Conservation (phyloP, 352 stramenopile genomes). For the Stramenopiles sp. region DNA sequence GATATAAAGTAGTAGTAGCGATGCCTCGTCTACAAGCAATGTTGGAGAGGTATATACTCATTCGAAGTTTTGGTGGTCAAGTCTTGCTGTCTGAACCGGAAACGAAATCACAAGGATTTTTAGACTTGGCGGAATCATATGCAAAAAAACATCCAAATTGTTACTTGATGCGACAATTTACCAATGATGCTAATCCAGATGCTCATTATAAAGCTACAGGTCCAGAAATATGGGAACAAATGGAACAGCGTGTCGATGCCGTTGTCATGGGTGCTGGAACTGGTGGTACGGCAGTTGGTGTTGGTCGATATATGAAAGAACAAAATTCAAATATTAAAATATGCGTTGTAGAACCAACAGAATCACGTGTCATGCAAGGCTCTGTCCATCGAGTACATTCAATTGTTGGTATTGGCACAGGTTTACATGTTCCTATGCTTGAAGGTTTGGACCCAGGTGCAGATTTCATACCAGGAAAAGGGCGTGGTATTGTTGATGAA, state of each 20-base stretch:
- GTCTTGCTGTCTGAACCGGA: conserved; percentile 67
- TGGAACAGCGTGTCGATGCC: conserved; percentile 52
- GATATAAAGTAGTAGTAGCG: conserved; percentile 74
- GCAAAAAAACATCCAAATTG: conserved; percentile 43
- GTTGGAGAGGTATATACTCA: conserved; percentile 79
- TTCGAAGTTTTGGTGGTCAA: conserved; percentile 73
- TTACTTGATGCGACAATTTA: conserved; percentile 75
- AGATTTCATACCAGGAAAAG: too few species aligned
- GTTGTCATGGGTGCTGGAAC: conserved; percentile 64
- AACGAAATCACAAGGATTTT: conserved; percentile 50
- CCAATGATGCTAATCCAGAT: conserved; percentile 73
- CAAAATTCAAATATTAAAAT: conserved; percentile 54
- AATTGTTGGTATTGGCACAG: conserved; percentile 56
- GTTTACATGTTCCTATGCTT: conserved; percentile 53
- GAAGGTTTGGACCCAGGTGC: too few species aligned
- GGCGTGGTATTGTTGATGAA: conserved; percentile 60
- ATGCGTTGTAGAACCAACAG: conserved; percentile 51
- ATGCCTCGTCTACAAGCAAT: conserved; percentile 86
- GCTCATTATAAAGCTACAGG: conserved; percentile 42
- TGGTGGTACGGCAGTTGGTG: conserved; percentile 57
- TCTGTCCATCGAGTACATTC: conserved; percentile 51
- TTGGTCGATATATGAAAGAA: conserved; percentile 53
- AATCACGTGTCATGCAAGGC: conserved; percentile 51
- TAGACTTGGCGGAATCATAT: conserved; percentile 47
- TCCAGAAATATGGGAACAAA: conserved; percentile 62